A percentile compares a stretch with the other conserved stretches of the same genome.
Evolutionary conservation across 441 rosid genomes (phyloP).

Genomic region (Populus hybrid): DNA sequence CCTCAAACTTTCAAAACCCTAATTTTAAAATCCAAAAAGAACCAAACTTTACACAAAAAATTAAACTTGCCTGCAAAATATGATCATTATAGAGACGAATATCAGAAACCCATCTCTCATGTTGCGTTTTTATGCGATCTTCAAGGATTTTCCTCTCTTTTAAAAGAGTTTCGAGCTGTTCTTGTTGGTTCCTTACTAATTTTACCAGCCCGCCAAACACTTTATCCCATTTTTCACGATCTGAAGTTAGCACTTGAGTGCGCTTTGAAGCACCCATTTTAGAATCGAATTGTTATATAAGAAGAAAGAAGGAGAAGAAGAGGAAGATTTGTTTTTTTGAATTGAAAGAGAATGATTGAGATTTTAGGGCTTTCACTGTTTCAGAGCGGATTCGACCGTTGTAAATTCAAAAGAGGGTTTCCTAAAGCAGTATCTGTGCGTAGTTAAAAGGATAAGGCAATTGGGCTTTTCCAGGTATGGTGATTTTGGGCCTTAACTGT

Average conservation of each 20-base stretch:
- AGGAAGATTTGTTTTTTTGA: background rate
- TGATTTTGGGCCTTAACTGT: background rate
- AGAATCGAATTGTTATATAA: background rate
- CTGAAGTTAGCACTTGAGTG: slow-evolving; percentile 32
- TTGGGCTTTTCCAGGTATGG: background rate
- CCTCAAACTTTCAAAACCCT: slow-evolving; percentile 14
- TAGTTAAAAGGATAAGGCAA: background rate
- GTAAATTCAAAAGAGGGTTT: slow-evolving; percentile 14
- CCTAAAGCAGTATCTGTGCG: slow-evolving; percentile 17
- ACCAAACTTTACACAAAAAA: slow-evolving; percentile 4
- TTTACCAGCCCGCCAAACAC: slow-evolving; percentile 53
- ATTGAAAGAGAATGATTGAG: background rate
- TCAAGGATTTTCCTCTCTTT: slow-evolving; percentile 57
- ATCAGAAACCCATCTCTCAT: slow-evolving; percentile 48
- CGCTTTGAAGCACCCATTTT: slow-evolving; percentile 34
- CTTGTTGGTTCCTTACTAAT: slow-evolving; percentile 52
- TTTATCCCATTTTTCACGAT: slow-evolving; percentile 55
- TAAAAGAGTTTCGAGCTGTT: slow-evolving; percentile 56
- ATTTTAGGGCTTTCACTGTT: background rate
- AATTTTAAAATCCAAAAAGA: slow-evolving; percentile 21
- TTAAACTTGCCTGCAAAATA: slow-evolving; percentile 46
- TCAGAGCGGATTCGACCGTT: slow-evolving; percentile 32
- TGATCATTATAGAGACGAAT: slow-evolving; percentile 42
- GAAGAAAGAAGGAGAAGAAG: slow-evolving; percentile 14
- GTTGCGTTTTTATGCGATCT: slow-evolving; percentile 45